A percentile compares a stretch with the other conserved stretches of the same genome.
These are phyloP conservation scores for Paracorniculantispora psalliotae DNA, from an alignment of 2,329 filamentous ascomycete genomes.

Conservation along the genomic window DNA sequence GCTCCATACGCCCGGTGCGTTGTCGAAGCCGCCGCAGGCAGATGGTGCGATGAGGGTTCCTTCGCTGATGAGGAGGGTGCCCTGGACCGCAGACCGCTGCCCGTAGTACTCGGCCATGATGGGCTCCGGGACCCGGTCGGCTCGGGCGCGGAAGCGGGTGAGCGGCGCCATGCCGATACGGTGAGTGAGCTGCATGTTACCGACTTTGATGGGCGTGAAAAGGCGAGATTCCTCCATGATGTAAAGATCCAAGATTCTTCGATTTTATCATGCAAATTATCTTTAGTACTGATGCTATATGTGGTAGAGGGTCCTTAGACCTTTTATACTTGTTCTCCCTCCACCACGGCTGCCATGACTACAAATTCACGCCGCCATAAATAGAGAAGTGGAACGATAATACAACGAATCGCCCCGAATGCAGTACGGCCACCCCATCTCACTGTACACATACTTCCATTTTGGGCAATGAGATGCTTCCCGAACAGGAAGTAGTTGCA, in stretches of 20 bases:
- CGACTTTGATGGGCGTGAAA: neutral
- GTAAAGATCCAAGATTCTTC: neutral
- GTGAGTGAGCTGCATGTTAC: conserved; percentile 21
- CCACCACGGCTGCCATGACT: neutral
- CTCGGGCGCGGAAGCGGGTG: conserved; percentile 45
- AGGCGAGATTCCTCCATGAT: neutral
- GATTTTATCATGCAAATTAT: too few species aligned
- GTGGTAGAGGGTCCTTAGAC: too few species aligned
- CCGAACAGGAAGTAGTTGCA: neutral
- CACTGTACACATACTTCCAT: neutral
- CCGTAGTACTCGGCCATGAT: conserved; percentile 35
- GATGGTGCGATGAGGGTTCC: conserved; percentile 37
- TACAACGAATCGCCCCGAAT: neutral
- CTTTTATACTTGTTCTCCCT: neutral
- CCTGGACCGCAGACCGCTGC: conserved; percentile 38
- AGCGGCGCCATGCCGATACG: conserved; percentile 52
- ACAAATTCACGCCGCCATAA: neutral
- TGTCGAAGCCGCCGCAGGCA: conserved; percentile 17
- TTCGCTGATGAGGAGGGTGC: conserved; percentile 40
- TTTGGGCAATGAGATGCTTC: neutral
- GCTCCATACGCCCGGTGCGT: conserved; percentile 53
- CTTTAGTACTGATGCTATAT: too few species aligned
- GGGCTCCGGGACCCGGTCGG: conserved; percentile 25
- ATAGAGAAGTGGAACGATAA: neutral
- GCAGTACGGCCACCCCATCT: too few species aligned